Conservation (phyloP, 2,329 filamentous ascomycete species). For the Ophiostoma himal-ulmi region DNA sequence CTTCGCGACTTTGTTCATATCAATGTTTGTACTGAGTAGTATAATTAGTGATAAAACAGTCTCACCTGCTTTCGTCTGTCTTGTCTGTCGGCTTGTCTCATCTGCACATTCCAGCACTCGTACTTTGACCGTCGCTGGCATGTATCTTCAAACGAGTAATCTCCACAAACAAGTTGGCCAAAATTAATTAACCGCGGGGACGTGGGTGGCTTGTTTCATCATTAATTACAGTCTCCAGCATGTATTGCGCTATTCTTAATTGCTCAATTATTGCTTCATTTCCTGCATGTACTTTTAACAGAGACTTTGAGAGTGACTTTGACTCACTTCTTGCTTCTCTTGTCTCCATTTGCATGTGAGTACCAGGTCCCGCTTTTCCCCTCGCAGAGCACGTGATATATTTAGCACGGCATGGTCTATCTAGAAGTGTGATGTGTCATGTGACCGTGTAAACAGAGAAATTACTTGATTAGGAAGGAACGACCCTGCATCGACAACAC, state of each 20-base stretch:
- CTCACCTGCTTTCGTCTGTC: too few relatives aligned
- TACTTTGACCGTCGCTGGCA: background rate
- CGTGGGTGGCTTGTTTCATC: background rate
- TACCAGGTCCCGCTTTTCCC: background rate
- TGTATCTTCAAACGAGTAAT: background rate
- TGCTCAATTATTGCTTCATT: background rate
- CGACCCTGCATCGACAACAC: constrained; percentile 7
- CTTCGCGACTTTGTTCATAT: too few relatives aligned
- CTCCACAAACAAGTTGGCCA: background rate
- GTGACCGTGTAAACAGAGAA: constrained; percentile 8
- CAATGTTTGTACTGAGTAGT: too few relatives aligned
- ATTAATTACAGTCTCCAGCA: background rate
- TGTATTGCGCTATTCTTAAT: background rate
- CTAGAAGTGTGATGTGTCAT: background rate
- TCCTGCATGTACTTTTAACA: background rate
- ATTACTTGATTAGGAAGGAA: constrained; percentile 10
- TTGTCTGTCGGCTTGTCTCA: too few relatives aligned
- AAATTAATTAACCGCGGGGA: background rate
- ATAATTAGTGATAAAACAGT: too few relatives aligned
- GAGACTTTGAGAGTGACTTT: background rate
- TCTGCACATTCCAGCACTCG: too few relatives aligned
- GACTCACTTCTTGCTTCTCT: background rate
- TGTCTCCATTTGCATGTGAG: background rate
- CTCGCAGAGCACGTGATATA: background rate
- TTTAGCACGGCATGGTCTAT: too few relatives aligned